Conservation (phyloP, 139 green algal species). For the Auxenochlorella pyrenoidosa region DNA sequence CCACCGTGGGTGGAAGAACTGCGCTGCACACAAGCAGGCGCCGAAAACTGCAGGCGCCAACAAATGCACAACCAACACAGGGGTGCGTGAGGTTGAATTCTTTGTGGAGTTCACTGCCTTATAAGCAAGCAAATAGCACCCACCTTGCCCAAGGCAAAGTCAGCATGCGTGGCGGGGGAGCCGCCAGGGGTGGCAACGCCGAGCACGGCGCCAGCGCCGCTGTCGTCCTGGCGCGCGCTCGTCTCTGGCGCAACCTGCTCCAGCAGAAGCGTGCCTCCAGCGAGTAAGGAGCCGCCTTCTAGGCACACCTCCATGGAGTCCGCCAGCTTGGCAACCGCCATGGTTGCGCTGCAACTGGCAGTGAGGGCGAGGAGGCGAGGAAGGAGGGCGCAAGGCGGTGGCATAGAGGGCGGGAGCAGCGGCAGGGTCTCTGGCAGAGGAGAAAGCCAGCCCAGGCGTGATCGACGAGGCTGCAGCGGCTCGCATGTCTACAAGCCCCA, state of each 20-base stretch:
- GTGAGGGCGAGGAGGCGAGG: too few species aligned
- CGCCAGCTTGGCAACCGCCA: not conserved
- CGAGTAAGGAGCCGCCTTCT: not conserved
- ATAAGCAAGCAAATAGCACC: too few species aligned
- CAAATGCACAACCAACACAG: not conserved
- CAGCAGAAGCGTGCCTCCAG: constrained; percentile 52
- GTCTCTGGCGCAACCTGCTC: constrained; percentile 92
- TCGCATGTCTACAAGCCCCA: too few species aligned
- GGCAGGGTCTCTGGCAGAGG: too few species aligned
- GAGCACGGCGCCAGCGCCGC: constrained; percentile 15
- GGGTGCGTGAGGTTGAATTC: too few species aligned
- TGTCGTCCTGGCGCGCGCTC: constrained; percentile 72
- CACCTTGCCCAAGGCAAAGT: not conserved
- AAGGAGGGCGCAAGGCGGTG: too few species aligned
- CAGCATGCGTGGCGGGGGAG: not conserved
- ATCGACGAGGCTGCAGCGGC: too few species aligned
- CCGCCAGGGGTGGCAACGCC: not conserved
- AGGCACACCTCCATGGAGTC: not conserved
- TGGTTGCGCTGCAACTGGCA: not conserved
- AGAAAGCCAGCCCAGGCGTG: too few species aligned
- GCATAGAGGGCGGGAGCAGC: too few species aligned
- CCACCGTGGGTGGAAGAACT: too few species aligned
- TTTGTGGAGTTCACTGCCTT: too few species aligned
- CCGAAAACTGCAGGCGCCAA: not conserved
- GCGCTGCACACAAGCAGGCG: too few species aligned